phyloP scores from a whole-genome alignment of 768 basidiomycete genomes.

The Pleurotus ostreatus region DNA sequence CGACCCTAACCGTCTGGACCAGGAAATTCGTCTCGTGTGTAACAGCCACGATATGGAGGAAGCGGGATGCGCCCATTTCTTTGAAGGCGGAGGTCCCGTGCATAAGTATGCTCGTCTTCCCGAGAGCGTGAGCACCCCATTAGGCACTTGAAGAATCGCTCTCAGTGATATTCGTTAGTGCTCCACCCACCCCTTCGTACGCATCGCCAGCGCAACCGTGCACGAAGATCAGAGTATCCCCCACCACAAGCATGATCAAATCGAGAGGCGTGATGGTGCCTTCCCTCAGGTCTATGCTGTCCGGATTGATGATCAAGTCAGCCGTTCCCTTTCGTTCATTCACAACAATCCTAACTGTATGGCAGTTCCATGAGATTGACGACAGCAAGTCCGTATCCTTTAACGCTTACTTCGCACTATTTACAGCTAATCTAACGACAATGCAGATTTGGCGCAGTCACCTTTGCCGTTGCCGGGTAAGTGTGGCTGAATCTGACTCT shows the following conservation, averaged over 20 bases:
- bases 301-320: constrained; percentile 18
- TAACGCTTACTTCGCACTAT: not conserved
- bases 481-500: not conserved
- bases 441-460: not conserved
- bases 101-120: constrained; percentile 52
- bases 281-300: constrained; percentile 28
- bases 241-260: constrained; percentile 13
- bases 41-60: constrained; percentile 9
- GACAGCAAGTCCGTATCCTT: not conserved
- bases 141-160: too few relatives aligned
- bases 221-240: constrained; percentile 35
- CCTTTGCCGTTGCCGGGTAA: constrained; percentile 4
- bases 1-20: constrained; percentile 6
- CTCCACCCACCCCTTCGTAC: constrained; percentile 15
- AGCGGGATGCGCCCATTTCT: constrained; percentile 36
- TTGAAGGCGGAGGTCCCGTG: constrained; percentile 30
- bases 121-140: constrained; percentile 33
- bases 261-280: constrained; percentile 22
- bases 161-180: too few relatives aligned
- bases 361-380: constrained; percentile 3
- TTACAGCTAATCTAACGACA: not conserved
- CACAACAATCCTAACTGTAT: not conserved
- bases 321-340: not conserved
- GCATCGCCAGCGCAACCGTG: constrained; percentile 28
- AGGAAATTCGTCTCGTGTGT: constrained; percentile 16